Base-by-base conservation (phyloP, 2,329 filamentous ascomycete genomes). In the Trichoderma guizhouense region DNA sequence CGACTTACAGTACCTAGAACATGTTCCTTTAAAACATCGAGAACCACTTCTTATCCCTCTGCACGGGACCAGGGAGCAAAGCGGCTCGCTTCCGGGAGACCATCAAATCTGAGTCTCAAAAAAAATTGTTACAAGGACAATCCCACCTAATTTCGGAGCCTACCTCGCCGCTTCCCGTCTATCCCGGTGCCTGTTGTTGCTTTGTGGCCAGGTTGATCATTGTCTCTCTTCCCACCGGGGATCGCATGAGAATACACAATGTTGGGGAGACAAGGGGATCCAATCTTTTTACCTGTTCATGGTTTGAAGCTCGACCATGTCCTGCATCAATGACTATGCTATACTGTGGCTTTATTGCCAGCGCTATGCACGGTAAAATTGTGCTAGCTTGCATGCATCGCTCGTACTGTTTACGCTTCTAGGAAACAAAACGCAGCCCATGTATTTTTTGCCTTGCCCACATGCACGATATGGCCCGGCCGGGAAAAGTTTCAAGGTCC, bases 131-230 rank as follows among this genome's bases (percentile, higher is more conserved):
- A 36, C 34, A 36, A 36, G 34, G 34, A 36, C 34, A 43, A 63
- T 26, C 60, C 60, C 34, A 43, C 61, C 61, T 64, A 39, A 64
- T 64, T 64, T 64, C 61, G 61, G 61, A 30, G 61, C 43, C 34
- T 24, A 39, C 32, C 28, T 64, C 61, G 61, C 39, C 36, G 61
- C 30, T 64, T 64, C 36, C 61, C 36, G 36, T 64, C 24, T 30
- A 47, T 64, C 61, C 61, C 24, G 61, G 61, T 64, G 61, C 61
- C 36, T 64, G 61, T 28, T 21, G 2, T 51, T 51, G 43, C 36
- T 32, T 32, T 39, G 9, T 39, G 12, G 60, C 24, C 21, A 24
- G n/a, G 43, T 51, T 51, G 60, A 63, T 39, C 34, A 43, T 63
- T 63, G 60, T 43, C 24, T 63, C 15, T 18, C 34, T 18, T 21